A percentile compares a stretch with the other conserved stretches of the same genome.
phyloP scores from a whole-genome alignment of 345 rosid species.

The Eucalyptus pauciflora region DNA sequence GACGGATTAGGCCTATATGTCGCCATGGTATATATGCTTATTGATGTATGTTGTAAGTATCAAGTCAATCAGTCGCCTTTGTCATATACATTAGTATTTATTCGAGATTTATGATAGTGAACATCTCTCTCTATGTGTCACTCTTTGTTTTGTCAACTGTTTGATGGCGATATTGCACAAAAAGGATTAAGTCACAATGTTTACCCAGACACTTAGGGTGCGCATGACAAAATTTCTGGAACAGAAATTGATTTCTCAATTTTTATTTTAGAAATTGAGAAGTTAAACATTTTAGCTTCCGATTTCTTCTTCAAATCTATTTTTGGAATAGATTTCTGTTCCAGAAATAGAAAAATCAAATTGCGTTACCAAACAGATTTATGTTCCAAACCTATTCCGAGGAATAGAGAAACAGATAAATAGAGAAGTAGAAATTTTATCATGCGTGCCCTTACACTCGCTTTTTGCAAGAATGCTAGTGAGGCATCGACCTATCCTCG shows the following conservation, averaged over 20 bases:
- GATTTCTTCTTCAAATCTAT: too few species aligned
- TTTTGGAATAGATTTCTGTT: too few species aligned
- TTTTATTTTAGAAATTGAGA: too few species aligned
- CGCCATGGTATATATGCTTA: accelerated
- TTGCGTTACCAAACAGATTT: too few species aligned
- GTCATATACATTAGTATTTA: neutral
- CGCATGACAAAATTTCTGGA: too few species aligned
- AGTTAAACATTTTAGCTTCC: too few species aligned
- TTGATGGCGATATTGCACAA: accelerated
- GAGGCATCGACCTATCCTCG: too few species aligned
- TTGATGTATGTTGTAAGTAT: accelerated
- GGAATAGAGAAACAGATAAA: too few species aligned
- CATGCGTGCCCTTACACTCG: neutral
- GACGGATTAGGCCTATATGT: accelerated
- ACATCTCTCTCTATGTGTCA: neutral
- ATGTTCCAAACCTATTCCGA: too few species aligned
- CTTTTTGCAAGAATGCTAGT: neutral
- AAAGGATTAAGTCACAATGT: neutral
- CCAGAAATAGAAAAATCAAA: too few species aligned
- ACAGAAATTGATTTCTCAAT: too few species aligned
- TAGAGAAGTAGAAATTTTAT: too few species aligned
- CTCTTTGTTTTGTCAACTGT: neutral
- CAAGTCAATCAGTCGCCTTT: accelerated
- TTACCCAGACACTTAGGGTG: neutral
- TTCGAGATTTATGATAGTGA: neutral